phyloP scores from a whole-genome alignment of 1,284 basidiomycete species.

The Leccinum subrobustum region DNA sequence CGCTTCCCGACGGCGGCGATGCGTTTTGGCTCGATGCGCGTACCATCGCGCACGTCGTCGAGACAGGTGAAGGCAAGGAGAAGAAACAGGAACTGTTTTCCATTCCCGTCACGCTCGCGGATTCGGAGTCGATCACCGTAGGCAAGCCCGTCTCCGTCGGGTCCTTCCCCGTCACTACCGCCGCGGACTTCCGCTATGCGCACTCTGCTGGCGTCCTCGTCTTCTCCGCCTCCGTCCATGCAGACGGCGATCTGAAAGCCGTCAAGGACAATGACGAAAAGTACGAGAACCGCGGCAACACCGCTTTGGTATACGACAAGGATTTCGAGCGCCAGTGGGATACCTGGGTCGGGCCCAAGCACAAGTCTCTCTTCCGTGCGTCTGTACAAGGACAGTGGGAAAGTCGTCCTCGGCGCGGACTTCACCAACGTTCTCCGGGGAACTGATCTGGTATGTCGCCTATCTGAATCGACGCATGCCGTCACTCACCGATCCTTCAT shows the following conservation, averaged over 20 bases:
- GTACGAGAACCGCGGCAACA: constrained; percentile 71
- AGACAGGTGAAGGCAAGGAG: constrained; percentile 45
- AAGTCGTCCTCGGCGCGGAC: constrained; percentile 52
- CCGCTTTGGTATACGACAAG: constrained; percentile 77
- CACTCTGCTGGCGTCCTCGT: constrained; percentile 51
- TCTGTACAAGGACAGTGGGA: constrained; percentile 48
- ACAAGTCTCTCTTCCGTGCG: constrained; percentile 64
- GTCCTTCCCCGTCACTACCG: constrained; percentile 63
- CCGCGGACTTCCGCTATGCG: constrained; percentile 69
- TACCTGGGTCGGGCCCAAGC: constrained; percentile 77
- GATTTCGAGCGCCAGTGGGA: constrained; percentile 88
- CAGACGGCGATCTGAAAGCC: constrained; percentile 66
- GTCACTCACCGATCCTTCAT: constrained; percentile 1
- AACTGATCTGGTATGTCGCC: constrained; percentile 55
- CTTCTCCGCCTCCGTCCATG: constrained; percentile 78
- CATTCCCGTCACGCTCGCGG: constrained; percentile 45
- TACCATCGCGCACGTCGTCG: constrained; percentile 67
- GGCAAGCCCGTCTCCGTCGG: constrained; percentile 45
- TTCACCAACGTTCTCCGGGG: constrained; percentile 63
- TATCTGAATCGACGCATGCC: neutral
- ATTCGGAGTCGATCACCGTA: constrained; percentile 29
- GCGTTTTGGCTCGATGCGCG: constrained; percentile 72
- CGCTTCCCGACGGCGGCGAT: constrained; percentile 63
- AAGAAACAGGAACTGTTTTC: constrained; percentile 57
- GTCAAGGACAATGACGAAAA: constrained; percentile 67